Evolutionary conservation across 495 filamentous ascomycete genomes (phyloP).

Genomic region (Penicillium cinerascens): DNA sequence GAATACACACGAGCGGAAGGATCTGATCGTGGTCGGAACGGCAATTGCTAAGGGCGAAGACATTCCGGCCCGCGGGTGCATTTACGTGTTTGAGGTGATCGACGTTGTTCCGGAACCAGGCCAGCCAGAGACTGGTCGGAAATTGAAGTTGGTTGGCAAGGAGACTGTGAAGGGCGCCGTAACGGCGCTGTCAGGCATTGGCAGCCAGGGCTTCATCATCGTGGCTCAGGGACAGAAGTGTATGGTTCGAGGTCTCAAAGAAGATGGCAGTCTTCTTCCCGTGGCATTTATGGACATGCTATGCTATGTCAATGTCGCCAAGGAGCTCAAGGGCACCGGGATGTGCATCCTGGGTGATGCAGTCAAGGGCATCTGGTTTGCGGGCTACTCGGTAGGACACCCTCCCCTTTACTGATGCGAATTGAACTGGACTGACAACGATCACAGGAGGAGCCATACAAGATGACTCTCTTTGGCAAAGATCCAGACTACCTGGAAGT

Average conservation of each 20-base stretch:
- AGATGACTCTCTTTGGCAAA: conserved; percentile 91
- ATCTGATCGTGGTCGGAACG: conserved; percentile 81
- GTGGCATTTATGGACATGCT: conserved; percentile 99
- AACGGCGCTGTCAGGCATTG: conserved; percentile 78
- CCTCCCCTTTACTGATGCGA: not conserved
- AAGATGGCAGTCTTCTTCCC: conserved; percentile 84
- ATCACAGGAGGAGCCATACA: conserved; percentile 78
- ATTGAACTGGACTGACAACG: not conserved
- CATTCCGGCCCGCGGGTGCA: conserved; percentile 72
- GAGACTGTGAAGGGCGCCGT: conserved; percentile 95
- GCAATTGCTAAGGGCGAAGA: conserved; percentile 84
- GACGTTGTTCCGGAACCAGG: conserved; percentile 86
- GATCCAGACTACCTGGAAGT: conserved; percentile 72
- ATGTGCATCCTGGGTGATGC: conserved; percentile 83
- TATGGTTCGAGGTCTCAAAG: conserved; percentile 93
- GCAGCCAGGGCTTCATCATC: conserved; percentile 88
- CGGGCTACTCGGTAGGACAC: conserved; percentile 70
- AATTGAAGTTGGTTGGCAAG: conserved; percentile 78
- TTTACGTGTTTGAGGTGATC: conserved; percentile 91
- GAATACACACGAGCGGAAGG: conserved; percentile 76
- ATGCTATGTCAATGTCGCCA: conserved; percentile 79
- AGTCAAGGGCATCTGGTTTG: conserved; percentile 91
- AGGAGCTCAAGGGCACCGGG: conserved; percentile 77
- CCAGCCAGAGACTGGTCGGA: conserved; percentile 76
- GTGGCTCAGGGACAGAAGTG: conserved; percentile 94